Conservation (phyloP, 495 filamentous ascomycete genomes). For the Penicillium antarcticum region DNA sequence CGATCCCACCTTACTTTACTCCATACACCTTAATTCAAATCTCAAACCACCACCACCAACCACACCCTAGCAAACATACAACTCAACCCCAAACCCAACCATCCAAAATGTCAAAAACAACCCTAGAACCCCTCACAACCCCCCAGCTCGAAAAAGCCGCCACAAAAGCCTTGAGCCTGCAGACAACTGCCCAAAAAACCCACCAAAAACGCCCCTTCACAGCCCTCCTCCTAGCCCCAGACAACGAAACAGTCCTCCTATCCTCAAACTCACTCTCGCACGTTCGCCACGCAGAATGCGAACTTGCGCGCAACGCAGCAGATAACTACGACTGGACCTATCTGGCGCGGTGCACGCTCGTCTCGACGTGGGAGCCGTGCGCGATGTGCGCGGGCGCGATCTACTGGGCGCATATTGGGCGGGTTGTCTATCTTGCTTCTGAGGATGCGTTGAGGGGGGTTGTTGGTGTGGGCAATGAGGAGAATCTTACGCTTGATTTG, state of each 20-base stretch:
- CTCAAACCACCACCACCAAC: background rate
- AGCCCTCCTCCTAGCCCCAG: conserved; percentile 44
- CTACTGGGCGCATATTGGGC: conserved; percentile 55
- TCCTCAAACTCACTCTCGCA: conserved; percentile 50
- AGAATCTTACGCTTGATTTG: conserved; percentile 53
- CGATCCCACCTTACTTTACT: background rate
- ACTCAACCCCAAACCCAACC: background rate
- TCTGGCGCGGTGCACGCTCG: conserved; percentile 46
- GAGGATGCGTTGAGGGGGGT: conserved; percentile 43
- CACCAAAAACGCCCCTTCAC: conserved; percentile 48
- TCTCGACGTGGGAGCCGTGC: conserved; percentile 56
- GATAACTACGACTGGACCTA: conserved; percentile 48
- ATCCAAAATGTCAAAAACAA: background rate
- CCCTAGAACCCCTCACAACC: conserved; percentile 8
- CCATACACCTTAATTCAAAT: background rate
- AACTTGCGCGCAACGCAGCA: conserved; percentile 49
- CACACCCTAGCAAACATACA: background rate
- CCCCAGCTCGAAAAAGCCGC: conserved; percentile 34
- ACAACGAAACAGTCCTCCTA: conserved; percentile 46
- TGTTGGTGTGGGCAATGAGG: conserved; percentile 45
- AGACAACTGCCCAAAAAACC: conserved; percentile 36
- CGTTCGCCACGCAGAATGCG: conserved; percentile 53
- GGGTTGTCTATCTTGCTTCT: conserved; percentile 50
- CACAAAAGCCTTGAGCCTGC: conserved; percentile 36
- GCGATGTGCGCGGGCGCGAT: conserved; percentile 50